These are phyloP conservation scores for Pseudogymnoascus sp. DNA, from an alignment of 2,329 filamentous ascomycete species.

Conservation along the genomic window DNA sequence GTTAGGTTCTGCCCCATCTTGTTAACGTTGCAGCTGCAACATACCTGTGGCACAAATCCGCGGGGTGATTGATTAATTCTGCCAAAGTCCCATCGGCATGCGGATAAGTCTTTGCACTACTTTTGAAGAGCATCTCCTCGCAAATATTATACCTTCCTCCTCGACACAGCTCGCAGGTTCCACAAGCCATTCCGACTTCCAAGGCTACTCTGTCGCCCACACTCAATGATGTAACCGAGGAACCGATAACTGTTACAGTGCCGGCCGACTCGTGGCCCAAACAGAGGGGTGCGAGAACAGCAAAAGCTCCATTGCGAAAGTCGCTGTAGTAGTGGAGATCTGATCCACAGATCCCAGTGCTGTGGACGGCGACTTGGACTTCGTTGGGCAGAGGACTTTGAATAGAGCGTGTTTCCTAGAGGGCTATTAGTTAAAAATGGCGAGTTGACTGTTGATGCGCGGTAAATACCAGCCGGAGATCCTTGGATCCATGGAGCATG, in stretches of 20 bases:
- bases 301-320: constrained; percentile 92
- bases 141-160: constrained; percentile 94
- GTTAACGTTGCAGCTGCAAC: constrained; percentile 9
- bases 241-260: constrained; percentile 71
- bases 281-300: constrained; percentile 80
- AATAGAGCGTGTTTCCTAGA: constrained; percentile 23
- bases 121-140: constrained; percentile 44
- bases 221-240: constrained; percentile 69
- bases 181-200: constrained; percentile 90
- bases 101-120: constrained; percentile 31
- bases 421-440: background rate
- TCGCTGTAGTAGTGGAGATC: constrained; percentile 97
- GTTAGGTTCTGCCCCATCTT: background rate
- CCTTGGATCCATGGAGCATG: constrained; percentile 30
- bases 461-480: constrained; percentile 28
- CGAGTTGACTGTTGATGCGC: background rate
- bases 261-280: constrained; percentile 92
- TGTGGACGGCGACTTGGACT: constrained; percentile 82
- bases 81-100: constrained; percentile 33
- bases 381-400: constrained; percentile 40
- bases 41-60: constrained; percentile 87
- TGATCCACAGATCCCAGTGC: constrained; percentile 94
- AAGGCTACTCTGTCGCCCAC: constrained; percentile 87
- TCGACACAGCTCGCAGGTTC: constrained; percentile 79
- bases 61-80: constrained; percentile 72